These are phyloP conservation scores for Trametopsis cervina DNA, from an alignment of 768 basidiomycete species.

Conservation along the genomic window DNA sequence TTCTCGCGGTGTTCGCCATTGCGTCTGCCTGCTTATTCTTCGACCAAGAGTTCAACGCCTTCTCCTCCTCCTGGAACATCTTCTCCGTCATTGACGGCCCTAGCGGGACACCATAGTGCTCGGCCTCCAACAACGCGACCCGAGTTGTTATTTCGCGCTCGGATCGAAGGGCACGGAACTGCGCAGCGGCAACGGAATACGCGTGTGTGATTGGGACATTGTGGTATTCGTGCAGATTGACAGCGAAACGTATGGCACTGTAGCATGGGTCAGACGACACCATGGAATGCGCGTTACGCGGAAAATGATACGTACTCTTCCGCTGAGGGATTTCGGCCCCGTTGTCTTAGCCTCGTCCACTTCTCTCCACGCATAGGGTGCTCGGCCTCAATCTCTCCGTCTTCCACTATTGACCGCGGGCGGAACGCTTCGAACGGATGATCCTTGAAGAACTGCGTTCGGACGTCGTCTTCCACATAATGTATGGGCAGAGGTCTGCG, in stretches of 20 bases:
- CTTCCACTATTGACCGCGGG: conserved; percentile 71
- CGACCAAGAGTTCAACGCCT: conserved; percentile 52
- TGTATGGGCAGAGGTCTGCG: conserved; percentile 47
- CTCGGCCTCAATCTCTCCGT: conserved; percentile 44
- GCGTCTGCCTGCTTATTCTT: conserved; percentile 53
- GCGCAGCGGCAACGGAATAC: conserved; percentile 70
- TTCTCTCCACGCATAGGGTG: conserved; percentile 49
- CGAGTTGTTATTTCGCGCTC: conserved; percentile 72
- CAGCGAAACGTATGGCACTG: conserved; percentile 76
- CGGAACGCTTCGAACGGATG: conserved; percentile 95
- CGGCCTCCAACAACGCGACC: conserved; percentile 77
- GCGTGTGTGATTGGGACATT: conserved; percentile 63
- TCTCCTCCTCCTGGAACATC: conserved; percentile 55
- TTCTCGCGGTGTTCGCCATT: conserved; percentile 53
- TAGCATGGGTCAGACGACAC: neutral
- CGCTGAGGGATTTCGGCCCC: conserved; percentile 73
- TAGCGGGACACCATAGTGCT: conserved; percentile 64
- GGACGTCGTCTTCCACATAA: conserved; percentile 81
- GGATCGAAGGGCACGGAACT: conserved; percentile 85
- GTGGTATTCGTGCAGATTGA: conserved; percentile 69
- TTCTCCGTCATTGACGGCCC: conserved; percentile 52
- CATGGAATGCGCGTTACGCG: neutral
- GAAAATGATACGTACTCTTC: conserved; percentile 69
- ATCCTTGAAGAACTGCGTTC: conserved; percentile 89
- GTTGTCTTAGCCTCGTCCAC: conserved; percentile 80